A percentile compares a stretch with the other conserved stretches of the same genome.
These are phyloP conservation scores for Lichina pygmaea DNA, from an alignment of 495 filamentous ascomycete genomes.

Conservation along the genomic window DNA sequence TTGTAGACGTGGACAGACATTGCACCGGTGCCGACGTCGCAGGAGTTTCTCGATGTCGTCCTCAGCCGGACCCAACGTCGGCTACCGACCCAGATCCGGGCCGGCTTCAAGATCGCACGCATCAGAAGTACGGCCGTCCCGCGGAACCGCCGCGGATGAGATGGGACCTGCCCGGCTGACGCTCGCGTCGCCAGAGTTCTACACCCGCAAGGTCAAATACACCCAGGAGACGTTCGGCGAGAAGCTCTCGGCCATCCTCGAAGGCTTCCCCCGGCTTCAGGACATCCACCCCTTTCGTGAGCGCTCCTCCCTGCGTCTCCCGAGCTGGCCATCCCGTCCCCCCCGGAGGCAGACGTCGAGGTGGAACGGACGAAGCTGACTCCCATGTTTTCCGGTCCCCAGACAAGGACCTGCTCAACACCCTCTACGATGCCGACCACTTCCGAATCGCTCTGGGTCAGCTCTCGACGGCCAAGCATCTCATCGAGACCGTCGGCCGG, in stretches of 20 bases:
- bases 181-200: constrained; percentile 33
- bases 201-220: constrained; percentile 95
- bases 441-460: constrained; percentile 92
- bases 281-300: constrained; percentile 94
- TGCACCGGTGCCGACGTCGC: constrained; percentile 69
- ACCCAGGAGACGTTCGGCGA: constrained; percentile 94
- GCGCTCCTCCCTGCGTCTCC: constrained; percentile 4
- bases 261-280: constrained; percentile 85
- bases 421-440: constrained; percentile 89
- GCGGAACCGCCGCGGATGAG: not conserved
- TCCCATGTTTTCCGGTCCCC: not conserved
- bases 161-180: constrained; percentile 1
- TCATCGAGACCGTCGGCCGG: constrained; percentile 83
- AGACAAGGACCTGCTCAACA: constrained; percentile 62
- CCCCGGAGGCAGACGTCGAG: not conserved
- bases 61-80: constrained; percentile 83
- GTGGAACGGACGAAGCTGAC: constrained; percentile 1
- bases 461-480: constrained; percentile 78
- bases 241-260: constrained; percentile 67
- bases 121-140: constrained; percentile 35
- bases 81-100: constrained; percentile 81
- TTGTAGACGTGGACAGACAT: constrained; percentile 16
- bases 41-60: constrained; percentile 95
- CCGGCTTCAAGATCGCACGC: constrained; percentile 89
- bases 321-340: not conserved